Conservation (phyloP, 768 basidiomycete species). For the Boletus subparvulus region DNA sequence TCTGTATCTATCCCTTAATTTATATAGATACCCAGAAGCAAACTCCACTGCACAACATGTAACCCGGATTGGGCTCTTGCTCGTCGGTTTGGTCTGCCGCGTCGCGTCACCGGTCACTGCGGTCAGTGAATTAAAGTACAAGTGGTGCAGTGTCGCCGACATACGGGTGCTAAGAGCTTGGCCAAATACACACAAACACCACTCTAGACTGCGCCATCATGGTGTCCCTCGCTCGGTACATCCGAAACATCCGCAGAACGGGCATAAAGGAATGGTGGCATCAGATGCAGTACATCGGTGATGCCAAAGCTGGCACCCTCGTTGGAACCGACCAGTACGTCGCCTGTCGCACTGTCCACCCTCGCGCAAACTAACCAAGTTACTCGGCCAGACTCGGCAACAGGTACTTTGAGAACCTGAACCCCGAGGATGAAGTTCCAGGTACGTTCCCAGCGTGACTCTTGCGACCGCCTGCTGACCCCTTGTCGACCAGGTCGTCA, state of each 20-base stretch:
- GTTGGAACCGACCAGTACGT: slow-evolving; percentile 84
- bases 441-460: slow-evolving; percentile 45
- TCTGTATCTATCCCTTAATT: neutral
- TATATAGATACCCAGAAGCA: neutral
- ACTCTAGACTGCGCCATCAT: slow-evolving; percentile 35
- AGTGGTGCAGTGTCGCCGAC: too few relatives aligned
- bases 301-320: slow-evolving; percentile 81
- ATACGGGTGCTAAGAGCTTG: neutral
- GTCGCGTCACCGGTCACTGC: too few relatives aligned
- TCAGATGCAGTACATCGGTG: slow-evolving; percentile 90
- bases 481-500: slow-evolving; percentile 67
- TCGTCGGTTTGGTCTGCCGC: too few relatives aligned
- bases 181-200: slow-evolving; percentile 27
- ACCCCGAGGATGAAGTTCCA: slow-evolving; percentile 83
- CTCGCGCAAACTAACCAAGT: neutral
- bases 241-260: slow-evolving; percentile 72
- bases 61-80: neutral
- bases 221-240: slow-evolving; percentile 73
- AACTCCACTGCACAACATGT: neutral
- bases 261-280: slow-evolving; percentile 88
- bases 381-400: slow-evolving; percentile 77
- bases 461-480: neutral
- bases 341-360: neutral
- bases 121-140: too few relatives aligned
- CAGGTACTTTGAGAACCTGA: slow-evolving; percentile 90